Evolutionary conservation across 2,329 filamentous ascomycete species (phyloP), one percentile per base, ranked within the genome.

Genomic region (Colletotrichum tamarilloi): DNA sequence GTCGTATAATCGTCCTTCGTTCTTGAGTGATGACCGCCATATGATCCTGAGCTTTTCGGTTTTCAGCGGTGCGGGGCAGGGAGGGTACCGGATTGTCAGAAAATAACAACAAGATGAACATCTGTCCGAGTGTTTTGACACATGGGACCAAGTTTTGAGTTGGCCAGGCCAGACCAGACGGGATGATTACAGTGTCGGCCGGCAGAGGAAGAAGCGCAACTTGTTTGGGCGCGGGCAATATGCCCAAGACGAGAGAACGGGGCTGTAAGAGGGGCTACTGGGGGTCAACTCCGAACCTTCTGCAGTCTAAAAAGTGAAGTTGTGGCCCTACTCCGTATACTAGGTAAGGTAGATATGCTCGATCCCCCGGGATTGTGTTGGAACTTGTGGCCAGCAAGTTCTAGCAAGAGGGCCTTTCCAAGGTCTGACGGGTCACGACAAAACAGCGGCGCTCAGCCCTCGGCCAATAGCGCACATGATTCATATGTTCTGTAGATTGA

Each of bases 71-170:
- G 46, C 49, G 46, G 57, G 58, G 67, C 58, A 32, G 59, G 30
- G 49, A 68, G 62, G 14, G 19, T 53, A 30, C 65, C 56, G 57
- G 57, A 55, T 68, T 56, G 42, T 46, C 57, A 68, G 30, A 62
- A 22, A 12, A 30, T 8, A n/a, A 28, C 30, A 26, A 32, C 8
- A 8, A 59, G 28, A 60, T 49, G 38, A 35, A 22, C 16, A 22
- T 53, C 19, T 58, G n/a, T 70, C 38, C 53, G 53, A 59, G 32
- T 38, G 46, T 11, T 7, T 32, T 32, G 7, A 38, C 30, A 12
- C 56, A 26, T 28, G 52, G 32, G 24, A 32, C 35, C 12, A 46
- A 24, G 5, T 35, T 64, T 57, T 68, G 53, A 14, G 52, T 49
- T 49, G 16, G 14, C 38, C 26, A 32, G 52, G 26, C 22, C 28